Evolutionary conservation across 768 basidiomycete species (phyloP), one percentile per base, ranked within the genome.

Genomic region (Coprinopsis sp.): DNA sequence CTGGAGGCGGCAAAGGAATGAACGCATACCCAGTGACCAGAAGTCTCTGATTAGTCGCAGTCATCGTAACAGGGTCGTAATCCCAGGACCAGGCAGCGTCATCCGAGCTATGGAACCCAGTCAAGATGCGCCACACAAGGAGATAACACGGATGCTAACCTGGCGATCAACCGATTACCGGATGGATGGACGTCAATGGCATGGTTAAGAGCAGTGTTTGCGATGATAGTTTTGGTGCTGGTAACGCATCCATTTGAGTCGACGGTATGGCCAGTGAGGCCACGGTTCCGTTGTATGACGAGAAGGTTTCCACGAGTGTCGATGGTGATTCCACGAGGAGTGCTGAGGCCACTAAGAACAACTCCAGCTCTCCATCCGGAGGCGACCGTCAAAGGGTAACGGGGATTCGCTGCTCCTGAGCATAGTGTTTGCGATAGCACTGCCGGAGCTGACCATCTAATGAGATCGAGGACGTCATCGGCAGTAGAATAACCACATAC

Each of bases 11-110:
- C 24, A 24, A 42, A 28, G 25, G 10, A 39, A 24, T 6, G 14
- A 6, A 28, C 19, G 4, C 37, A 24, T 41, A 53, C 51, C 47
- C 53, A 36, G 50, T 54, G 16, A 54, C 51, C 13, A 54, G 39
- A 3, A 37, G 43, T 24, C 37, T 44, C 27, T 52, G 37, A 34
- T 54, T 54, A 0, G 50, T 34, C 7, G 41, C 47, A 16, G 53
- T 54, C 46, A 51, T 47, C 1, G 53, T 40, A 1, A 29, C 40
- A n/a, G 53, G 39, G 21, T 51, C 42, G 47, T 54, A 54, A 29
- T 54, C 50, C 53, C 53, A 54, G 22, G 43, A 47, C 50, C 50
- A 54, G 21, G 54, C 51, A 8, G 42, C 7, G 28, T 55, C 47
- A 16, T 40, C 28, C 11, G 51, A 49, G 30, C 47, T 49, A 29